These are phyloP conservation scores for Thielaviopsis euricoi DNA, from an alignment of 2,329 filamentous ascomycete genomes.

Conservation along the genomic window DNA sequence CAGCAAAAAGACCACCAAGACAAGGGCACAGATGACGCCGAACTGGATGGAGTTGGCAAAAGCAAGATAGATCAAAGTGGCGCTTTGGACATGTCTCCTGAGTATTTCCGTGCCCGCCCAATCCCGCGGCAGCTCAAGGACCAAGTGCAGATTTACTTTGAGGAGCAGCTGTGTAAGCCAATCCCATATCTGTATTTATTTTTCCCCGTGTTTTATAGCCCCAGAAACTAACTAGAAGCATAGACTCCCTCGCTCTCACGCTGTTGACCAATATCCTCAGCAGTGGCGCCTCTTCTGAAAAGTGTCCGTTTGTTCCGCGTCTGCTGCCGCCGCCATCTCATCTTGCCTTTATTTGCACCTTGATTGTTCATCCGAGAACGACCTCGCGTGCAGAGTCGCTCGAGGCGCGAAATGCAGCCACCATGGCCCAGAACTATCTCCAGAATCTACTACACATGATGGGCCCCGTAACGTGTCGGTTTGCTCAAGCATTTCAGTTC, in stretches of 20 bases:
- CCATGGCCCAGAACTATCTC: constrained; percentile 53
- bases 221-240: background rate
- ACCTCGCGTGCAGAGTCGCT: constrained; percentile 54
- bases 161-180: constrained; percentile 16
- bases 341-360: constrained; percentile 59
- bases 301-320: constrained; percentile 3
- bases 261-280: constrained; percentile 49
- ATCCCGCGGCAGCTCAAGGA: constrained; percentile 8
- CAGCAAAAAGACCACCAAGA: no score
- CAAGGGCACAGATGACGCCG: background rate
- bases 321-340: constrained; percentile 55
- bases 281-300: constrained; percentile 27
- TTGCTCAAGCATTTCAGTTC: constrained; percentile 61
- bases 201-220: background rate
- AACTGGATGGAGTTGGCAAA: background rate
- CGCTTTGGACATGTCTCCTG: background rate
- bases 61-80: no score
- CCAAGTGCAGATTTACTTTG: constrained; percentile 11
- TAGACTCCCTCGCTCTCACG: constrained; percentile 41
- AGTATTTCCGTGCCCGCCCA: background rate
- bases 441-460: constrained; percentile 46
- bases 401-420: constrained; percentile 45
- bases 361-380: constrained; percentile 65
- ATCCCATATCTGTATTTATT: no score
- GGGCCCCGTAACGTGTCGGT: constrained; percentile 52